phyloP scores from a whole-genome alignment of 140 eudicot genomes.

The Erigeron philadelphicus region DNA sequence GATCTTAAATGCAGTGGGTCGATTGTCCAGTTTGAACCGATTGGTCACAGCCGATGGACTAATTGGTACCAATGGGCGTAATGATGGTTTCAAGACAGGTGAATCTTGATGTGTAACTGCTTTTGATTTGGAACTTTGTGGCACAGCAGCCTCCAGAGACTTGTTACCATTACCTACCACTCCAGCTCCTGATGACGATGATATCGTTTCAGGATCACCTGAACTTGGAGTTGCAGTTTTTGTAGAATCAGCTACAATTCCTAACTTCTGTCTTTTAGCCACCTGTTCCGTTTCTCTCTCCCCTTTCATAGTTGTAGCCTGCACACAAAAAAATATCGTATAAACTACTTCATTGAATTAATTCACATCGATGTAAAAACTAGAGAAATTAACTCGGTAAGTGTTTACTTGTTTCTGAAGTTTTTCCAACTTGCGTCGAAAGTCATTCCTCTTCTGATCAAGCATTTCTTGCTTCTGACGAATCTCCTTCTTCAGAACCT shows the following conservation, averaged over 20 bases:
- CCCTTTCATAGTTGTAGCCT: slow-evolving; percentile 65
- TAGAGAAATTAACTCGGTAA: slow-evolving; percentile 9
- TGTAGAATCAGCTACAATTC: slow-evolving; percentile 33
- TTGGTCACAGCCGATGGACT: slow-evolving; percentile 46
- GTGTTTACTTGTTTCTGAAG: slow-evolving; percentile 60
- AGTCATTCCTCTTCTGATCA: slow-evolving; percentile 69
- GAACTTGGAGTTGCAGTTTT: slow-evolving; percentile 36
- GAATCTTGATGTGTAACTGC: slow-evolving; percentile 39
- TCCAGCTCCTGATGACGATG: slow-evolving; percentile 40
- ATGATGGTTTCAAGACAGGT: slow-evolving; percentile 43
- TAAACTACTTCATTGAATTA: background rate
- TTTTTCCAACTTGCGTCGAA: slow-evolving; percentile 51
- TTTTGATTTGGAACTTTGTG: slow-evolving; percentile 35
- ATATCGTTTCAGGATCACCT: slow-evolving; percentile 29
- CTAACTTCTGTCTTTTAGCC: slow-evolving; percentile 54
- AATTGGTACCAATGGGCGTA: slow-evolving; percentile 48
- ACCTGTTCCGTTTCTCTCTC: slow-evolving; percentile 53
- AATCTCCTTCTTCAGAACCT: slow-evolving; percentile 73
- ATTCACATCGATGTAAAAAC: background rate
- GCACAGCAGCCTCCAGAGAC: slow-evolving; percentile 32
- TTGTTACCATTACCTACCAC: slow-evolving; percentile 29
- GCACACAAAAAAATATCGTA: slow-evolving; percentile 18
- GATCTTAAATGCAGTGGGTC: slow-evolving; percentile 68
- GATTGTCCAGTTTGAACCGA: slow-evolving; percentile 84
- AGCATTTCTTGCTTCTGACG: slow-evolving; percentile 93